Conservation (phyloP, 1,284 basidiomycete species). For the Heterobasidion parviporum region DNA sequence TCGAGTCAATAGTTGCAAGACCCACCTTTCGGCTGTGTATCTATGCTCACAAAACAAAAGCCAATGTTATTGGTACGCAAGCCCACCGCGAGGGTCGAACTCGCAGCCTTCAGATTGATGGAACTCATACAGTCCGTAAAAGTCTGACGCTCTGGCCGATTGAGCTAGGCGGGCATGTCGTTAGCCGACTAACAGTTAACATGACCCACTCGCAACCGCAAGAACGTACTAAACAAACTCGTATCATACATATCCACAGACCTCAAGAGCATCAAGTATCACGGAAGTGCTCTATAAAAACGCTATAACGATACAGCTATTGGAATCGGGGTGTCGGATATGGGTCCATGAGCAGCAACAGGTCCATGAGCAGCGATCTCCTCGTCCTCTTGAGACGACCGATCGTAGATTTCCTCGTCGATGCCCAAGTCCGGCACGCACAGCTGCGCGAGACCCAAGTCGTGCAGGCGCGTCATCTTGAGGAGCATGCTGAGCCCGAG, state of each 20-base stretch:
- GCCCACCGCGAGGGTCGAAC: slow-evolving; percentile 89
- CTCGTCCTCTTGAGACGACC: background rate
- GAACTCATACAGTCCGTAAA: slow-evolving; percentile 12
- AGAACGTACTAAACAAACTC: no score
- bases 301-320: no score
- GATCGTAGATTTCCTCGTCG: slow-evolving; percentile 7
- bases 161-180: slow-evolving; percentile 66
- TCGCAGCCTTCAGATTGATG: slow-evolving; percentile 75
- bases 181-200: no score
- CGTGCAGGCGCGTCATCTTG: slow-evolving; percentile 66
- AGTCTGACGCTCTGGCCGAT: slow-evolving; percentile 86
- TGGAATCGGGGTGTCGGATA: no score
- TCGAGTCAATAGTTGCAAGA: background rate
- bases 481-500: slow-evolving; percentile 56
- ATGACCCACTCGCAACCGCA: no score
- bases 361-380: no score
- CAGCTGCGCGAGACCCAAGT: slow-evolving; percentile 66
- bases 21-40: background rate
- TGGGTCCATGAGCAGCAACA: no score
- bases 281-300: no score
- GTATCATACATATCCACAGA: no score
- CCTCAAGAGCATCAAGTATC: no score
- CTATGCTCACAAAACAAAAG: background rate
- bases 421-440: slow-evolving; percentile 38
- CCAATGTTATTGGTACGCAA: slow-evolving; percentile 15